phyloP scores from a whole-genome alignment of 192 early-diverging fungal genomes.

The Globomyces pollinis-pini region DNA sequence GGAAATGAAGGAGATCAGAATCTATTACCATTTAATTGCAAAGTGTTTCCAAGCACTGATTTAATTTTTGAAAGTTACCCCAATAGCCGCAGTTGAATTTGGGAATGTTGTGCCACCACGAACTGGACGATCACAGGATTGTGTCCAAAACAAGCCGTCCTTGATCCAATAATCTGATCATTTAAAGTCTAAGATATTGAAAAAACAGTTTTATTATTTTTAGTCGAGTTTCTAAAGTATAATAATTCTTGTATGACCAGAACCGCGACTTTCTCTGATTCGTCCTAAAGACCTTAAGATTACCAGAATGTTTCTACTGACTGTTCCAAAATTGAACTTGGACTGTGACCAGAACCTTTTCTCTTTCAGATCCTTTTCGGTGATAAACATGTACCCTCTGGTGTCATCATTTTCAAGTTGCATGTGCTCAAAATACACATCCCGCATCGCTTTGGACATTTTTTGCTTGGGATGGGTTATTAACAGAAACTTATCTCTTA shows the following conservation, averaged over 20 bases:
- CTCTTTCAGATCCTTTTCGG: constrained; percentile 28
- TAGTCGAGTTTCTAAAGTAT: constrained; percentile 15
- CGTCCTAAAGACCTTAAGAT: constrained; percentile 30
- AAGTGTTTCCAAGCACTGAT: no score
- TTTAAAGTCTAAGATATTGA: neutral
- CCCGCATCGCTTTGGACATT: constrained; percentile 35
- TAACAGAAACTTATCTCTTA: constrained; percentile 29
- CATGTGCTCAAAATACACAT: constrained; percentile 41
- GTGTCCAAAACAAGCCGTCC: neutral
- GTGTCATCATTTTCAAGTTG: constrained; percentile 25
- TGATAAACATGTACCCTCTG: constrained; percentile 35
- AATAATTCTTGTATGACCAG: constrained; percentile 38
- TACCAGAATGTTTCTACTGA: constrained; percentile 27
- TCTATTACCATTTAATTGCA: no score
- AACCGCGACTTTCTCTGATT: constrained; percentile 42
- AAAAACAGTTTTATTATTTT: neutral
- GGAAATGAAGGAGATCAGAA: no score
- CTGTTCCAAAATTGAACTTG: constrained; percentile 31
- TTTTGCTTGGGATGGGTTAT: constrained; percentile 27
- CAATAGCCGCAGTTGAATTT: neutral
- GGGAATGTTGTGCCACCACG: neutral
- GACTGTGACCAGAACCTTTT: constrained; percentile 15
- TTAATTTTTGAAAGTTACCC: neutral
- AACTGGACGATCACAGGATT: neutral
- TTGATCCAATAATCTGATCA: neutral